Evolutionary conservation across 352 stramenopile species (phyloP), one percentile per base, ranked within the genome.

Genomic region (Hyaloperonospora brassicae): DNA sequence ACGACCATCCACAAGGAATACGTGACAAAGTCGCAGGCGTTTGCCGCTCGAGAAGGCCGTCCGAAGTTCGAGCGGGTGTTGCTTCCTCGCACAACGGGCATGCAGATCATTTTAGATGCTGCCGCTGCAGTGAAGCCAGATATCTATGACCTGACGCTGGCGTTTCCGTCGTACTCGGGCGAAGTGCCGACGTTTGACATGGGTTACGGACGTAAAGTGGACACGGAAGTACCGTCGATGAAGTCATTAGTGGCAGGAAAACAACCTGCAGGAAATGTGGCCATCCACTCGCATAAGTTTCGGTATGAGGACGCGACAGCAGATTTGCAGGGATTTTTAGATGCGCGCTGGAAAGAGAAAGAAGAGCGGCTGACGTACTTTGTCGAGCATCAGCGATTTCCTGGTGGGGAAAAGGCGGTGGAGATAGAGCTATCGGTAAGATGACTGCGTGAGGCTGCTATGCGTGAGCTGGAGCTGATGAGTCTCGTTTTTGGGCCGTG

Each of bases 101-200:
- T 98, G 55, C 74, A 95, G 60, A 95, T 95, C 47, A 96, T 96
- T 47, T 47, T 98, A 17, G 83, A 97, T 52, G 87, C 83, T 3
- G 73, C 97, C 34, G 64, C 72, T 2, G 80, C 93, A 42, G 87
- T 79, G 6, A 87, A 89, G 54, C 81, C 84, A 10, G 83, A 97
- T 55, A 91, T 98, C 39, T 98, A 97, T 59, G 93, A 98, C 72
- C 67, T 97, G 10, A 98, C 92, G 27, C 79, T 97, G 50, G 84
- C 82, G 13, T 93, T 90, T 55, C 80, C 83, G 27, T 77, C 67
- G n/a, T 92, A 91, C 62, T 78, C 80, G 30, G 80, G 83, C 34
- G 82, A 91, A 71, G 80, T 92, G 30, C 88, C 88, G 24, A 94
- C 85, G 12, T 95, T 70, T 42, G 84, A 90, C 9, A 95, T 95